Percentiles rank a stretch among this genome's conserved stretches.
phyloP scores from a whole-genome alignment of 2,329 filamentous ascomycete genomes.

The Pseudohalonectria lignicola region DNA sequence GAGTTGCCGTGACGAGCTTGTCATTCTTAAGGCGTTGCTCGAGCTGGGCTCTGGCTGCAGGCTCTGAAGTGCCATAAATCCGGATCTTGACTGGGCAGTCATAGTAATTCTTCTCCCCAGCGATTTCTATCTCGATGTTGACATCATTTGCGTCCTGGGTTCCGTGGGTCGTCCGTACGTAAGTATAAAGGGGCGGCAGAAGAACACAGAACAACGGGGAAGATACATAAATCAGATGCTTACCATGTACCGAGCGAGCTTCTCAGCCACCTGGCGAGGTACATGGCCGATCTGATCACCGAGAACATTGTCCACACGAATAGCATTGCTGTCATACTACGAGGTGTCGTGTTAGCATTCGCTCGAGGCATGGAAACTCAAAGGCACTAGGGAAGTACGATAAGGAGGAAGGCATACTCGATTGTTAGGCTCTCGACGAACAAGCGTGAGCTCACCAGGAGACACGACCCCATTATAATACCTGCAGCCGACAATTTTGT shows the following conservation, averaged over 20 bases:
- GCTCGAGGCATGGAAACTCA: too few species aligned
- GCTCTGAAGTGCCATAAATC: constrained; percentile 57
- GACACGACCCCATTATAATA: constrained; percentile 50
- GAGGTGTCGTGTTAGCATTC: not conserved
- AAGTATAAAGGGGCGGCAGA: too few species aligned
- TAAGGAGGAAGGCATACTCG: constrained; percentile 13
- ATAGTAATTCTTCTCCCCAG: constrained; percentile 52
- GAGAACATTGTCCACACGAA: constrained; percentile 68
- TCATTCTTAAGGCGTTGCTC: constrained; percentile 52
- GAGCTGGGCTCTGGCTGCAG: constrained; percentile 38
- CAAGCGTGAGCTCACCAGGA: constrained; percentile 44
- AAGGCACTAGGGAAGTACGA: too few species aligned
- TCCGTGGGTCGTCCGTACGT: too few species aligned
- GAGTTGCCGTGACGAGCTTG: constrained; percentile 48
- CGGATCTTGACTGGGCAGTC: constrained; percentile 64
- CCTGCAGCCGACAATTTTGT: constrained; percentile 47
- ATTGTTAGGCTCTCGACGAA: constrained; percentile 52
- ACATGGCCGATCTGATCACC: constrained; percentile 70
- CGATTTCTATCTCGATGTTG: constrained; percentile 57
- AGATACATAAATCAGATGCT: too few species aligned
- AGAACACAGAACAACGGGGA: too few species aligned
- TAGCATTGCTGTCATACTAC: constrained; percentile 62
- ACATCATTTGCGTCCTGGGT: constrained; percentile 48
- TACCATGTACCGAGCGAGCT: constrained; percentile 63
- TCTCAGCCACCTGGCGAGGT: constrained; percentile 54